A percentile compares a stretch with the other conserved stretches of the same genome.
Evolutionary conservation across 345 rosid species (phyloP).

Genomic region (Acer negundo): DNA sequence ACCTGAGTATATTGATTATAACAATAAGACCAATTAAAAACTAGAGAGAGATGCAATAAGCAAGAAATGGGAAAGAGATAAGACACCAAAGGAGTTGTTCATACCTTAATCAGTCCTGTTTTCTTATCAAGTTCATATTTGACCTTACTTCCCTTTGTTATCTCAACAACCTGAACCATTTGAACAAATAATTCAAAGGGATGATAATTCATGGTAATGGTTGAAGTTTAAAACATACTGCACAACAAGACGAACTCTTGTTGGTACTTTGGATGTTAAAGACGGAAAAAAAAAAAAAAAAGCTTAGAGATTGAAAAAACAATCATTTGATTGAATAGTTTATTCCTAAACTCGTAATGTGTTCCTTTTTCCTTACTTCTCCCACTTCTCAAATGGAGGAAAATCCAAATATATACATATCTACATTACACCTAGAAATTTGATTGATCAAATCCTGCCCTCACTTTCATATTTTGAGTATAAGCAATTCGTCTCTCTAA

Average conservation of each 20-base stretch:
- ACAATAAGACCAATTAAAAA: constrained; percentile 23
- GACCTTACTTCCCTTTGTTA: constrained; percentile 95
- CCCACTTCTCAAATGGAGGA: not conserved
- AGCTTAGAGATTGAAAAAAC: not conserved
- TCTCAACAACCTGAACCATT: constrained; percentile 79
- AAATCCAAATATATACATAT: not conserved
- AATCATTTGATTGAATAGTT: not conserved
- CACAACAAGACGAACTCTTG: constrained; percentile 9
- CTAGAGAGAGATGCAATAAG: not conserved
- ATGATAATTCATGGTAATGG: not conserved
- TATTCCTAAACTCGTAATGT: not conserved
- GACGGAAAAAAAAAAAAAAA: not conserved
- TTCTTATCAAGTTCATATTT: constrained; percentile 98
- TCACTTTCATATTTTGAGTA: not conserved
- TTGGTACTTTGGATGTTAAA: not conserved
- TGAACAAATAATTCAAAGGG: constrained; percentile 1
- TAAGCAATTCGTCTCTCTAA: not conserved
- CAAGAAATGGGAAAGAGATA: constrained; percentile 5
- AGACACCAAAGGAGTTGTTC: not conserved
- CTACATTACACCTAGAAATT: not conserved
- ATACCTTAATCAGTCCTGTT: constrained; percentile 90
- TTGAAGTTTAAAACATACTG: not conserved
- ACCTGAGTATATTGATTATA: constrained; percentile 46
- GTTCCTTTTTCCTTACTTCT: not conserved
- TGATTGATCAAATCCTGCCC: not conserved